Evolutionary conservation across 2,329 filamentous ascomycete genomes (phyloP).

Genomic region (Aspergillus sp.): DNA sequence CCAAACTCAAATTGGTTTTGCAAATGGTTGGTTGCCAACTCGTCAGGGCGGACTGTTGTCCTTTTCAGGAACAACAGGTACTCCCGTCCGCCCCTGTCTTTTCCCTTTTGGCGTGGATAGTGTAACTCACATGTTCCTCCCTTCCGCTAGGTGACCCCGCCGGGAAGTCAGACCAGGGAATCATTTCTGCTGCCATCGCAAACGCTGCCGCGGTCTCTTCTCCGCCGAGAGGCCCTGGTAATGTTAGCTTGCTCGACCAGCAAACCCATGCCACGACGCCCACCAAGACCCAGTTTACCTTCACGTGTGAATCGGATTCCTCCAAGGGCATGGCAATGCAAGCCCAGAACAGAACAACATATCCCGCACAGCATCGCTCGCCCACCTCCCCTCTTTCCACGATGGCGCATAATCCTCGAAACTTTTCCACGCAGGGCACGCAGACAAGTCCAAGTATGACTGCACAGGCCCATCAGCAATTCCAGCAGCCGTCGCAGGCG

Average conservation of each 20-base stretch:
- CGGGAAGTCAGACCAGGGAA: constrained; percentile 57
- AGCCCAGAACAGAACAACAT: constrained; percentile 41
- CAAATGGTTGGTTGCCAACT: constrained; percentile 43
- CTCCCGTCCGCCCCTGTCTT: constrained; percentile 5
- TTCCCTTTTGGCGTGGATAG: constrained; percentile 14
- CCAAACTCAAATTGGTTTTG: constrained; percentile 53
- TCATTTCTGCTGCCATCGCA: constrained; percentile 87
- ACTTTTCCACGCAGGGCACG: constrained; percentile 47
- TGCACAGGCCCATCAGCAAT: constrained; percentile 30
- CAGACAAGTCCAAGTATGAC: constrained; percentile 50
- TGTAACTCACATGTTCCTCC: constrained; percentile 6
- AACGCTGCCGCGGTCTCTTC: constrained; percentile 67
- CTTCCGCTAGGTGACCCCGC: constrained; percentile 26
- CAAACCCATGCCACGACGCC: constrained; percentile 52
- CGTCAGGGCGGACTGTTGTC: constrained; percentile 42
- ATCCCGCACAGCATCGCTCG: constrained; percentile 32
- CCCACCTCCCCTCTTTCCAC: constrained; percentile 28
- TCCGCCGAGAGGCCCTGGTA: constrained; percentile 62
- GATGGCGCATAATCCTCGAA: constrained; percentile 29
- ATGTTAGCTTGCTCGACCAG: constrained; percentile 69
- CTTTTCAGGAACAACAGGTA: constrained; percentile 35
- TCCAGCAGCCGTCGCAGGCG: constrained; percentile 21
- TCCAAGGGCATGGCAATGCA: constrained; percentile 73
- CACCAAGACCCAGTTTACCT: constrained; percentile 85
- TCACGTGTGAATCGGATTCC: constrained; percentile 87